phyloP scores from a whole-genome alignment of 768 basidiomycete genomes.

The Kwoniella pini region DNA sequence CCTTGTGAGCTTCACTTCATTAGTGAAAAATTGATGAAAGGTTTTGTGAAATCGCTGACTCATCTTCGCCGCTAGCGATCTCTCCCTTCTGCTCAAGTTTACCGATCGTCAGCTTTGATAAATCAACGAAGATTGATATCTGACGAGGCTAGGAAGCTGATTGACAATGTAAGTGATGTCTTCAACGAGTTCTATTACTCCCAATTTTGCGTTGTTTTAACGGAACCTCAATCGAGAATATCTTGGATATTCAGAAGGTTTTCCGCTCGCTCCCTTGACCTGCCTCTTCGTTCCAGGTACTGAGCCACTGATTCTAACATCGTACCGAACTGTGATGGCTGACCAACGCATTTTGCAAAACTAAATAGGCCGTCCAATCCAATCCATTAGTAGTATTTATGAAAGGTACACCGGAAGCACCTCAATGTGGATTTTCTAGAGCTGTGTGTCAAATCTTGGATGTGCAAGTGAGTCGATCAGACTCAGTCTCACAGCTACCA shows the following conservation, averaged over 20 bases:
- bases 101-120: slow-evolving; percentile 34
- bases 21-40: not conserved
- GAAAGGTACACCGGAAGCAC: slow-evolving; percentile 86
- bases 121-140: slow-evolving; percentile 42
- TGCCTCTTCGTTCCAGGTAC: no score
- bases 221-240: no score
- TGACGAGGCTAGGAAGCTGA: slow-evolving; percentile 49
- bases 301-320: no score
- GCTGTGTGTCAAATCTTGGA: slow-evolving; percentile 90
- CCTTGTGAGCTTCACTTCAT: slow-evolving; percentile 36
- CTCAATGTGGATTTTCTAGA: slow-evolving; percentile 94
- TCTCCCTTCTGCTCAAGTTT: slow-evolving; percentile 45
- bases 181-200: no score
- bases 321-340: not conserved
- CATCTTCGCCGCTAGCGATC: slow-evolving; percentile 42
- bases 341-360: not conserved
- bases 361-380: slow-evolving; percentile 63
- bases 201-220: no score
- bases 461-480: slow-evolving; percentile 55
- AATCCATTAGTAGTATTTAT: slow-evolving; percentile 93
- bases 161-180: slow-evolving; percentile 46
- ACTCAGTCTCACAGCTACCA: no score
- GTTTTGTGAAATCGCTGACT: slow-evolving; percentile 19
- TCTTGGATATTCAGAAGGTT: no score
- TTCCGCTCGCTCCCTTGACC: no score